phyloP scores from a whole-genome alignment of 306 rosid species.

The Prunus davidiana region DNA sequence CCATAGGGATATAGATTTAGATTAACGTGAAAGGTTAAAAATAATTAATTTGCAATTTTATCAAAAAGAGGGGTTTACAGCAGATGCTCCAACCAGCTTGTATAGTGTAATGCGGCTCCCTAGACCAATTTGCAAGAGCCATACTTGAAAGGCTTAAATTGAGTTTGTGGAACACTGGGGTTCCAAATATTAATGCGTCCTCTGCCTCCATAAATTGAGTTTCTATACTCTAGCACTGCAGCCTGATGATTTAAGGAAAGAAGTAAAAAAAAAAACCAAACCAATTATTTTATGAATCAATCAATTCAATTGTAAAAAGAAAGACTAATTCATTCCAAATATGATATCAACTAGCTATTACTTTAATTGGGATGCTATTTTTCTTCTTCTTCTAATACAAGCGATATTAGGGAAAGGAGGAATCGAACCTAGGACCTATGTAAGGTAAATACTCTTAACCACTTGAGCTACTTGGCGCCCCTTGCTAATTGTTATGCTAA shows the following conservation, averaged over 20 bases:
- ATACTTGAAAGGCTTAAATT: constrained; percentile 21
- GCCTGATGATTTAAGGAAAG: neutral
- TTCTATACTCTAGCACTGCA: constrained; percentile 2
- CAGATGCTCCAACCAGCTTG: constrained; percentile 23
- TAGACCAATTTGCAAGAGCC: constrained; percentile 3
- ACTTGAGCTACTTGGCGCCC: too few relatives aligned
- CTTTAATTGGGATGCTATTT: neutral
- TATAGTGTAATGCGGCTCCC: neutral
- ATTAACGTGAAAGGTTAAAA: constrained; percentile 6
- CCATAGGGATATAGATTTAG: neutral
- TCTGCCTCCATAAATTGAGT: constrained; percentile 6
- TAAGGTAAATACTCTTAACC: too few relatives aligned
- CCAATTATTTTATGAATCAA: neutral
- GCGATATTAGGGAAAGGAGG: too few relatives aligned
- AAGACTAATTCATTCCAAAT: neutral
- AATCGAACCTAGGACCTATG: too few relatives aligned
- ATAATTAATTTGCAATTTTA: neutral
- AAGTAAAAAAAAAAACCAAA: neutral
- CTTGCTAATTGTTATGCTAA: too few relatives aligned
- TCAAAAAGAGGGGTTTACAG: neutral
- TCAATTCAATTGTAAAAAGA: neutral
- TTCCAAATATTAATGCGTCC: constrained; percentile 20
- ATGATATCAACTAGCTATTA: neutral
- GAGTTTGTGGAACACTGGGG: constrained; percentile 4
- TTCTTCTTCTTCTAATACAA: too few relatives aligned